Conservation (phyloP, 2,329 filamentous ascomycete genomes). For the Hypomyces perniciosus region DNA sequence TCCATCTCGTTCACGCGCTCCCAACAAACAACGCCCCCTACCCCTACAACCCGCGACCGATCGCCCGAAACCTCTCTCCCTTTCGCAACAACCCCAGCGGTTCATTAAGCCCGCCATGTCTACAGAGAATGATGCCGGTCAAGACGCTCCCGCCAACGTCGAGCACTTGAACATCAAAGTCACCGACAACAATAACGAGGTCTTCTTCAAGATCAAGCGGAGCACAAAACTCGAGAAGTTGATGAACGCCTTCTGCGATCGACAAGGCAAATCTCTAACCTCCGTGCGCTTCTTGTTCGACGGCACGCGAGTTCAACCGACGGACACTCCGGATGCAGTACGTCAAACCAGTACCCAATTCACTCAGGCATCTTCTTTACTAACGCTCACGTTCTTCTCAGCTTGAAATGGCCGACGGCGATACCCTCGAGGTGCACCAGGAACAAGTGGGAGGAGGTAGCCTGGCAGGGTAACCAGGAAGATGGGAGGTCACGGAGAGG, state of each 20-base stretch:
- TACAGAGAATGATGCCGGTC: conserved; percentile 40
- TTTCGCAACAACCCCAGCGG: neutral
- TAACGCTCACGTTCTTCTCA: conserved; percentile 29
- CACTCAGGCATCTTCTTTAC: neutral
- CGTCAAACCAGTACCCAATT: conserved; percentile 33
- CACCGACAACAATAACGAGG: conserved; percentile 98
- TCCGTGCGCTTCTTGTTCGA: conserved; percentile 95
- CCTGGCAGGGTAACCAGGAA: conserved; percentile 4
- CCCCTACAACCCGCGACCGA: neutral
- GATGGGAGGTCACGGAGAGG: neutral
- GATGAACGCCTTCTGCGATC: conserved; percentile 96
- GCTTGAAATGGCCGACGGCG: conserved; percentile 96
- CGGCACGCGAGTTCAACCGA: conserved; percentile 82
- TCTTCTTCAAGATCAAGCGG: conserved; percentile 99
- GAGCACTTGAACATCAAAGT: conserved; percentile 99
- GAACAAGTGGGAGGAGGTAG: conserved; percentile 82
- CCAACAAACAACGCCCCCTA: neutral
- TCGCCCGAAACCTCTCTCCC: neutral
- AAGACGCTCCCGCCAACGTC: conserved; percentile 41
- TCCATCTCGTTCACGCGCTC: conserved; percentile 3
- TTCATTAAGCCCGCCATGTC: conserved; percentile 35
- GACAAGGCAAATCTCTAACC: conserved; percentile 78
- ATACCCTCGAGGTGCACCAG: conserved; percentile 94
- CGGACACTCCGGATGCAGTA: conserved; percentile 88
- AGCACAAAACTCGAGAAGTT: conserved; percentile 94